These are phyloP conservation scores for Primulina eburnea DNA, from an alignment of 257 asterid genomes.

Conservation along the genomic window DNA sequence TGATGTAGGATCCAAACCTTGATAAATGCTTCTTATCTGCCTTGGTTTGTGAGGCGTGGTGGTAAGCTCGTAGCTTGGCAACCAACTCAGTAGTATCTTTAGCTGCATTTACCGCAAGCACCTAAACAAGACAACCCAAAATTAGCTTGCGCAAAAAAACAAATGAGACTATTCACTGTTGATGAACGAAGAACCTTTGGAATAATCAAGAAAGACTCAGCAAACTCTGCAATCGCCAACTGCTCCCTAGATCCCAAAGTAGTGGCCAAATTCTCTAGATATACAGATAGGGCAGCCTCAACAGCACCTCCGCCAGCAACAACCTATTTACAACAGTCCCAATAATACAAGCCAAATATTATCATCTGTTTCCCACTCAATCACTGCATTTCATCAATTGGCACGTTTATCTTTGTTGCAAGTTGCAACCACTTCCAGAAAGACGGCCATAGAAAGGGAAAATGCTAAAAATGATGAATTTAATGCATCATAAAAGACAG, in stretches of 20 bases:
- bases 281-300: constrained; percentile 89
- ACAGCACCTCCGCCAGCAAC: constrained; percentile 99
- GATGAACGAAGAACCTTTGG: constrained; percentile 62
- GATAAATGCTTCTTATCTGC: constrained; percentile 90
- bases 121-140: constrained; percentile 43
- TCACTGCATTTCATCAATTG: neutral
- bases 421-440: neutral
- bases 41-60: constrained; percentile 90
- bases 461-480: neutral
- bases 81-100: constrained; percentile 97
- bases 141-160: constrained; percentile 5
- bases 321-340: constrained; percentile 45
- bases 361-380: neutral
- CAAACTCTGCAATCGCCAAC: constrained; percentile 95
- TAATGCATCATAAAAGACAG: neutral
- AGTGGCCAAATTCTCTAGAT: constrained; percentile 85
- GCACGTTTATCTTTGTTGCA: too few species aligned
- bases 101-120: constrained; percentile 98
- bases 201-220: constrained; percentile 79
- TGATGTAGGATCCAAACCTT: constrained; percentile 44
- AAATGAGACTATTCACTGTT: neutral
- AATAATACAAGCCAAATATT: constrained; percentile 14
- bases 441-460: neutral
- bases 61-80: constrained; percentile 83
- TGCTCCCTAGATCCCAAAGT: constrained; percentile 98